Evolutionary conservation across 371 early-diverging fungal species (phyloP).

Genomic region (Rhizopus delemar): DNA sequence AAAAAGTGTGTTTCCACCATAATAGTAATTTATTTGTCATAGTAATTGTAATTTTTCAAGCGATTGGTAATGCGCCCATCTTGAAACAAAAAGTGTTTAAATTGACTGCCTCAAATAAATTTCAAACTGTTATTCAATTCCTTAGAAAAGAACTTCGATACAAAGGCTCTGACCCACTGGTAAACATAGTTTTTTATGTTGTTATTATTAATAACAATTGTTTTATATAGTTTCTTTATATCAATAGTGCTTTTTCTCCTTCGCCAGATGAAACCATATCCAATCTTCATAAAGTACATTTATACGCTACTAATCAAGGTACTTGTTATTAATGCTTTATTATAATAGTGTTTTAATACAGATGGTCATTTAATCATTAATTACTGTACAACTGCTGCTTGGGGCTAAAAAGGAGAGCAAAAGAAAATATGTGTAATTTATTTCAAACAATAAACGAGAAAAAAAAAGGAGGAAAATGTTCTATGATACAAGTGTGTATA

Average conservation of each 20-base stretch:
- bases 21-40: not conserved
- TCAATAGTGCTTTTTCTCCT: slow-evolving; percentile 93
- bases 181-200: slow-evolving; percentile 30
- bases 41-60: slow-evolving; percentile 85
- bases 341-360: slow-evolving; percentile 71
- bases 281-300: slow-evolving; percentile 73
- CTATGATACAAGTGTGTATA: not conserved
- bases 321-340: not conserved
- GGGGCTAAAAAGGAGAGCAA: slow-evolving; percentile 65
- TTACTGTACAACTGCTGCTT: slow-evolving; percentile 88
- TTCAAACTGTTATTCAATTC: slow-evolving; percentile 83
- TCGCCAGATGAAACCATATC: slow-evolving; percentile 88
- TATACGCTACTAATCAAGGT: not conserved
- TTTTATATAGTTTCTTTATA: slow-evolving; percentile 75
- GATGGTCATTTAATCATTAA: slow-evolving; percentile 84
- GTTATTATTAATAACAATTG: not conserved
- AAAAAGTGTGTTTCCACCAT: no score
- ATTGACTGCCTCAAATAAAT: slow-evolving; percentile 78
- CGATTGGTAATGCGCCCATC: slow-evolving; percentile 92
- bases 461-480: slow-evolving; percentile 3
- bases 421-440: not conserved
- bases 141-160: slow-evolving; percentile 81
- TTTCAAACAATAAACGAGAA: slow-evolving; percentile 4
- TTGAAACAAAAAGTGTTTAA: slow-evolving; percentile 84
- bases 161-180: slow-evolving; percentile 76